Conservation (phyloP, 2,329 filamentous ascomycete species). For the Penicillium corylophilum region DNA sequence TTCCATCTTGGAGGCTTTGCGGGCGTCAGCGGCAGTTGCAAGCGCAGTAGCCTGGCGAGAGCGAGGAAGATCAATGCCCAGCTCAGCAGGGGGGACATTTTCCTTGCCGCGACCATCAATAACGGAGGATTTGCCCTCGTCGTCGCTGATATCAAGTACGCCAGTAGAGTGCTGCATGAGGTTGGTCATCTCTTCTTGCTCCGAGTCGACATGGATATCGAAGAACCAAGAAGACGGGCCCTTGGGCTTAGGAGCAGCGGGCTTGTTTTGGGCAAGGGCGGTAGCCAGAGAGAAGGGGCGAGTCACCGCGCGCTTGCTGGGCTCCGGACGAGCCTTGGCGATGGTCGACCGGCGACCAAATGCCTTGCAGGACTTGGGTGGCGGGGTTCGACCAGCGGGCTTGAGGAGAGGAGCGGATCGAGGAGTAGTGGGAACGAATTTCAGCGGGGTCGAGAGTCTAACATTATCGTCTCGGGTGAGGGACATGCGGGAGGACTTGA, state of each 20-base stretch:
- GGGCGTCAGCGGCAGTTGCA: constrained; percentile 25
- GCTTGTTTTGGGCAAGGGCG: constrained; percentile 62
- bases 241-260: constrained; percentile 49
- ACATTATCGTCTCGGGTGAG: constrained; percentile 28
- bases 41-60: constrained; percentile 19
- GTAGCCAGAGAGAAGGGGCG: constrained; percentile 80
- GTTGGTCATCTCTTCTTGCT: constrained; percentile 87
- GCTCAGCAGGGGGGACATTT: constrained; percentile 72
- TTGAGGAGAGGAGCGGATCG: constrained; percentile 59
- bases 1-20: constrained; percentile 58
- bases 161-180: constrained; percentile 88
- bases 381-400: constrained; percentile 79
- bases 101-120: constrained; percentile 76
- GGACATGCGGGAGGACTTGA: constrained; percentile 47
- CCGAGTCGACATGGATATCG: constrained; percentile 88
- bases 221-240: constrained; percentile 69
- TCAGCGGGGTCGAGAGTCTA: constrained; percentile 25
- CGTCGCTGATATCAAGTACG: constrained; percentile 82
- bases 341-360: constrained; percentile 65
- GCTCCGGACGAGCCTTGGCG: constrained; percentile 68
- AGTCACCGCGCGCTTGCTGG: constrained; percentile 49
- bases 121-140: constrained; percentile 61
- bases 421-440: constrained; percentile 37
- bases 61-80: constrained; percentile 61
- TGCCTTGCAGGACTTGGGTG: constrained; percentile 67